phyloP scores from a whole-genome alignment of 768 basidiomycete genomes.

The Hygrocybe punicea region DNA sequence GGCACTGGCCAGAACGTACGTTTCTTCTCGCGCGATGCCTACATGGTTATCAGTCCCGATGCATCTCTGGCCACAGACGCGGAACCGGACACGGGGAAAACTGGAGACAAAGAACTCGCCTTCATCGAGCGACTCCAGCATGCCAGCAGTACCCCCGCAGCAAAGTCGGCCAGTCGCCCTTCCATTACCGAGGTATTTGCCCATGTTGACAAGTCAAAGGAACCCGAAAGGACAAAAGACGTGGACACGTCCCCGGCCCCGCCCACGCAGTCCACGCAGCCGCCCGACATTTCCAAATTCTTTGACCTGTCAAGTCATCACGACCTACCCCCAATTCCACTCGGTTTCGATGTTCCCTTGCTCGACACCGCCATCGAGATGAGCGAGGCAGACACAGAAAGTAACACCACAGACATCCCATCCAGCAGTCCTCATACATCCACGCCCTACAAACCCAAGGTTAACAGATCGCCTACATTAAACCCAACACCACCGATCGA shows the following conservation, averaged over 20 bases:
- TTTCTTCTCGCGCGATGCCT: constrained; percentile 70
- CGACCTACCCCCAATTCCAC: constrained; percentile 50
- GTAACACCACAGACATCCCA: constrained; percentile 13
- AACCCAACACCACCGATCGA: constrained; percentile 29
- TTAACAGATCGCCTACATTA: constrained; percentile 7
- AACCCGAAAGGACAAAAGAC: constrained; percentile 22
- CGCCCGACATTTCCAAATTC: constrained; percentile 47
- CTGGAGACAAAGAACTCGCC: constrained; percentile 18
- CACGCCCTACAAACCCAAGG: constrained; percentile 43
- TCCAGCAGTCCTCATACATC: constrained; percentile 35
- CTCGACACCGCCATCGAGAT: constrained; percentile 33
- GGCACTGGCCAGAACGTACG: constrained; percentile 78
- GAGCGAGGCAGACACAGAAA: constrained; percentile 17
- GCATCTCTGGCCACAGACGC: constrained; percentile 36
- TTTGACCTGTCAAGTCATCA: constrained; percentile 58
- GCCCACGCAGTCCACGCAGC: constrained; percentile 39
- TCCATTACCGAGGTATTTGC: constrained; percentile 52
- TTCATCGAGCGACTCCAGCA: constrained; percentile 35
- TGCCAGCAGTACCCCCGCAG: constrained; percentile 27
- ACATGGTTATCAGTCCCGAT: constrained; percentile 64
- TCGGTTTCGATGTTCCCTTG: constrained; percentile 31
- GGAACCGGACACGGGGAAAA: constrained; percentile 31
- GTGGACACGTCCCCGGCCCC: constrained; percentile 12
- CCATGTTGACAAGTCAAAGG: constrained; percentile 29
- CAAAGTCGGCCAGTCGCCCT: constrained; percentile 39